These are phyloP conservation scores for Mycena metata DNA, from an alignment of 768 basidiomycete species.

Conservation along the genomic window DNA sequence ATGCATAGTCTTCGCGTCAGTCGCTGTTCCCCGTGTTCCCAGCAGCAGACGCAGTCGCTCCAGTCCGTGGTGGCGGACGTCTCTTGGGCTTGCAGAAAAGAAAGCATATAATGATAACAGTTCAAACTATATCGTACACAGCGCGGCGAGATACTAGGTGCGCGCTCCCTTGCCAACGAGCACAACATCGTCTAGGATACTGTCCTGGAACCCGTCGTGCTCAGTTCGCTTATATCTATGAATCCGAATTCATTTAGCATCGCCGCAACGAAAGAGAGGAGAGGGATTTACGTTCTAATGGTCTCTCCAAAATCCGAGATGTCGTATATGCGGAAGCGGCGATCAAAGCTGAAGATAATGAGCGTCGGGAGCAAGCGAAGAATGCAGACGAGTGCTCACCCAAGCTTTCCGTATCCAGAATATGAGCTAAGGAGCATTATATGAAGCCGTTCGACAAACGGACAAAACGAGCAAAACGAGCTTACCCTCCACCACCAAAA, in stretches of 20 bases:
- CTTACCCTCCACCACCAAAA: slow-evolving; percentile 32
- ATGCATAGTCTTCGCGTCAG: slow-evolving; percentile 9
- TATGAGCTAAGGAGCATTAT: slow-evolving; percentile 68
- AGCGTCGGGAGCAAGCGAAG: slow-evolving; percentile 23
- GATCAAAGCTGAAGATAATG: slow-evolving; percentile 74
- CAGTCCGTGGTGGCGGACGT: slow-evolving; percentile 4
- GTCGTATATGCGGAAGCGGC: slow-evolving; percentile 91
- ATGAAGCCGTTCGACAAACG: background rate
- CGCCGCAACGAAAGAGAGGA: background rate
- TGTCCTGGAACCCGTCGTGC: slow-evolving; percentile 59
- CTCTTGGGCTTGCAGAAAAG: slow-evolving; percentile 1
- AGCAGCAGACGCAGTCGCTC: background rate
- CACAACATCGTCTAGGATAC: slow-evolving; percentile 71
- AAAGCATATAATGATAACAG: slow-evolving; percentile 18
- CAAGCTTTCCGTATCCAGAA: slow-evolving; percentile 84
- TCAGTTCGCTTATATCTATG: slow-evolving; percentile 77
- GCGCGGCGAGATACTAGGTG: slow-evolving; percentile 21
- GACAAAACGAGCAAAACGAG: background rate
- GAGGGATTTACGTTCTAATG: slow-evolving; percentile 70
- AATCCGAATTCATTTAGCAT: background rate
- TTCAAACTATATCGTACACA: slow-evolving; percentile 25
- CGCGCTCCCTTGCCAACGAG: slow-evolving; percentile 68
- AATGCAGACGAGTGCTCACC: slow-evolving; percentile 57
- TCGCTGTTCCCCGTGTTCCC: background rate
- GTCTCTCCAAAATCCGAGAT: slow-evolving; percentile 93